Evolutionary conservation across 371 early-diverging fungal species (phyloP).

Genomic region (Circinella umbellata): DNA sequence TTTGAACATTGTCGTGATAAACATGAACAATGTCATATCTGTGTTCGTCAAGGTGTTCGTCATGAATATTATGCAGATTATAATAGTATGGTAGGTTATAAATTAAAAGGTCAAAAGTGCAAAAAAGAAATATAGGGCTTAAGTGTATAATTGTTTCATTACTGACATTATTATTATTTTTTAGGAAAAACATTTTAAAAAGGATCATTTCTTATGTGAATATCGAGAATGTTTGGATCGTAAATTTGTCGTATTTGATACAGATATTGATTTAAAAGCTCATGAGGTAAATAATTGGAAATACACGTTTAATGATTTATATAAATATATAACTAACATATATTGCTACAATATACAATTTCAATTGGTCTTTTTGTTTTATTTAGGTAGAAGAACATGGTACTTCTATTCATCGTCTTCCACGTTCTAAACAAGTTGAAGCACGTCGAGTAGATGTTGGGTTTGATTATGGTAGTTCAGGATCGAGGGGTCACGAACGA

Average conservation of each 20-base stretch:
- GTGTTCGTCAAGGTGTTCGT: constrained; percentile 73
- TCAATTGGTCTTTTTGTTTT: neutral
- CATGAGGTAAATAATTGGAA: constrained; percentile 59
- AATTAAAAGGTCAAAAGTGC: neutral
- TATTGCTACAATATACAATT: neutral
- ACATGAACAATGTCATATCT: constrained; percentile 95
- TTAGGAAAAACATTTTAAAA: constrained; percentile 83
- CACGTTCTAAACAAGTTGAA: constrained; percentile 39
- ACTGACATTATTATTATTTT: neutral
- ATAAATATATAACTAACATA: too few species aligned
- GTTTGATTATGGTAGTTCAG: constrained; percentile 58
- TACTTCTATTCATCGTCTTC: constrained; percentile 33
- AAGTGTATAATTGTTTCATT: neutral
- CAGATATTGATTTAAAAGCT: constrained; percentile 88
- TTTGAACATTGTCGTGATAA: constrained; percentile 92
- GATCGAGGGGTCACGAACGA: constrained; percentile 22
- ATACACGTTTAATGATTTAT: too few species aligned
- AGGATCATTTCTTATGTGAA: constrained; percentile 84
- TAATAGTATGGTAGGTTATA: constrained; percentile 66
- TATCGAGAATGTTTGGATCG: constrained; percentile 86
- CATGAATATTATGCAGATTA: constrained; percentile 90
- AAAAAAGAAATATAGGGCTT: neutral
- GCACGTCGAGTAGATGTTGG: constrained; percentile 61
- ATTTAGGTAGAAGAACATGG: constrained; percentile 52
- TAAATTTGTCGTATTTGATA: constrained; percentile 96